These are phyloP conservation scores for Dendrobium chrysotoxum DNA, from an alignment of 106 monocot species.

Conservation along the genomic window DNA sequence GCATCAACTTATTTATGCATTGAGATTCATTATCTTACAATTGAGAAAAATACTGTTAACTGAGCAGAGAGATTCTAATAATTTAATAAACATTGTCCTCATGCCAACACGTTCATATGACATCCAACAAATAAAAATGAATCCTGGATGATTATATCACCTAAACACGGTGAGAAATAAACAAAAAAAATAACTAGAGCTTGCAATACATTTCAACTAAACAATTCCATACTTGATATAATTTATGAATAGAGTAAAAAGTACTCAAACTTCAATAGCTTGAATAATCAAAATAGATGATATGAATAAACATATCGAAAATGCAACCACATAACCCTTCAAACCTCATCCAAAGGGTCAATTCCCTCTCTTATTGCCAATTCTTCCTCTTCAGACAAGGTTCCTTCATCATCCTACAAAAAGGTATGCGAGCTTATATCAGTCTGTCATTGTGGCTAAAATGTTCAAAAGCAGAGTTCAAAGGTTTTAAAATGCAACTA, in stretches of 20 bases:
- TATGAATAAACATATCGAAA: neutral
- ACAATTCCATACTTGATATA: neutral
- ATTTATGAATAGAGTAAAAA: neutral
- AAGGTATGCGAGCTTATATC: neutral
- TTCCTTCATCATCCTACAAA: constrained; percentile 89
- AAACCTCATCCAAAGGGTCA: constrained; percentile 65
- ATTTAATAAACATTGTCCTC: neutral
- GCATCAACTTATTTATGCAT: neutral
- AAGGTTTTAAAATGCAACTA: neutral
- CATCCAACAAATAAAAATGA: neutral
- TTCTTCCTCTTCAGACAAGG: constrained; percentile 83
- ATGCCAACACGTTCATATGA: neutral
- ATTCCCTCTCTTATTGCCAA: constrained; percentile 62
- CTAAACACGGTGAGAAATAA: neutral
- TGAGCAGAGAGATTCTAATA: neutral
- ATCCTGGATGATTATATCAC: neutral
- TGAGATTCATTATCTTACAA: neutral
- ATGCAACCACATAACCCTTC: neutral
- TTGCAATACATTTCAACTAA: too few species aligned
- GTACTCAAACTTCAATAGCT: neutral
- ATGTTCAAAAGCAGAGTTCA: neutral
- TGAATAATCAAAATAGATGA: neutral
- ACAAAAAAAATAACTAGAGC: neutral
- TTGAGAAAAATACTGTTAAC: neutral
- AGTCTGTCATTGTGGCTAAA: neutral